phyloP scores from a whole-genome alignment of 306 rosid species.

The Quercus aquifolioides region DNA sequence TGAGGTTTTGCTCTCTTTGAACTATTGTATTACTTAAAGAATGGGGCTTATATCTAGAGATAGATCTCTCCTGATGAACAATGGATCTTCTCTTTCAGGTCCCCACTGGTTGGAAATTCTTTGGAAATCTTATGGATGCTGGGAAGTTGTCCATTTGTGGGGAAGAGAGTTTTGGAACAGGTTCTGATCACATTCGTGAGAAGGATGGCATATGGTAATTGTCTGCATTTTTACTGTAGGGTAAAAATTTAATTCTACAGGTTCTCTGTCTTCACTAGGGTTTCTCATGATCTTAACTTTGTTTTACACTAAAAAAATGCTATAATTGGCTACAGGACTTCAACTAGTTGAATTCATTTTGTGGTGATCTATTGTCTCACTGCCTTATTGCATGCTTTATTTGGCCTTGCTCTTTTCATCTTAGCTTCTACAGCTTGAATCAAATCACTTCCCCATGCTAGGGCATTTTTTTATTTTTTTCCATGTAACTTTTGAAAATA shows the following conservation, averaged over 20 bases:
- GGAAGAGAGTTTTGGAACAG: conserved; percentile 98
- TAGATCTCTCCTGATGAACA: conserved; percentile 23
- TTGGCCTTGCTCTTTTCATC: neutral
- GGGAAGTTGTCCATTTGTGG: conserved; percentile 91
- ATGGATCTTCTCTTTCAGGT: conserved; percentile 49
- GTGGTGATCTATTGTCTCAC: neutral
- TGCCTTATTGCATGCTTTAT: neutral
- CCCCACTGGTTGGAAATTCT: conserved; percentile 99
- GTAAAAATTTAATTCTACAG: neutral
- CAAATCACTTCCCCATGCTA: neutral
- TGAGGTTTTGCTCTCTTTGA: conserved; percentile 50
- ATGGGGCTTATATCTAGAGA: conserved; percentile 2
- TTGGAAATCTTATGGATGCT: conserved; percentile 99
- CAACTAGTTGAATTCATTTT: neutral
- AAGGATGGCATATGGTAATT: conserved; percentile 96
- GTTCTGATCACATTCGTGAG: conserved; percentile 99
- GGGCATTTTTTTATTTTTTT: neutral
- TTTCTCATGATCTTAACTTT: neutral
- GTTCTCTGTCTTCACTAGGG: neutral
- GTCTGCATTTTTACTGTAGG: conserved; percentile 19
- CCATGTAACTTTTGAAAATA: neutral
- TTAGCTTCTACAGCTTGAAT: neutral
- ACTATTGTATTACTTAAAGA: conserved; percentile 14
- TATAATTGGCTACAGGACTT: neutral
- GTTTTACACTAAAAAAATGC: neutral